Conservation (phyloP, 2,329 filamentous ascomycete genomes). For the Cladosporium sp. region DNA sequence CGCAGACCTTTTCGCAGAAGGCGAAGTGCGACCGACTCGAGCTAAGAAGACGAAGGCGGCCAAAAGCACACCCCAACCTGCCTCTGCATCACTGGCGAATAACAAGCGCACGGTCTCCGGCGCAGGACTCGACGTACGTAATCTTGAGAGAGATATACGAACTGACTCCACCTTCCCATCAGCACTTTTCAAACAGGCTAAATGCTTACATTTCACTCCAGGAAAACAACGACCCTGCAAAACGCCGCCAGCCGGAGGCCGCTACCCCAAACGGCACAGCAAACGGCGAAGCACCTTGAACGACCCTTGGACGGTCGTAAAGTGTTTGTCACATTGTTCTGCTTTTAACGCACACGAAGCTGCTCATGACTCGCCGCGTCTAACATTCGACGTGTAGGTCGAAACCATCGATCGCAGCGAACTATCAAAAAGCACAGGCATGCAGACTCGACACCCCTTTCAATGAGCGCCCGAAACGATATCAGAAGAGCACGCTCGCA, state of each 20-base stretch:
- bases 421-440: background rate
- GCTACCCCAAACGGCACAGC: conserved; percentile 16
- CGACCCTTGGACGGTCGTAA: background rate
- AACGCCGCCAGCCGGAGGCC: conserved; percentile 28
- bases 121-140: conserved; percentile 45
- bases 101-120: conserved; percentile 44
- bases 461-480: too few species aligned
- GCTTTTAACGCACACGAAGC: background rate
- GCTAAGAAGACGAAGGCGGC: conserved; percentile 35
- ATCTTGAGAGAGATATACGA: background rate
- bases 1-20: conserved; percentile 79
- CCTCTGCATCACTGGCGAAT: conserved; percentile 16
- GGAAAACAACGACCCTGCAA: conserved; percentile 30
- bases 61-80: conserved; percentile 16
- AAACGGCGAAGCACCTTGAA: conserved; percentile 9
- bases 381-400: conserved; percentile 10
- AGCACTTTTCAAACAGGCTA: background rate
- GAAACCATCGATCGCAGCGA: background rate
- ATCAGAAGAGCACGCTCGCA: too few species aligned
- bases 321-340: background rate
- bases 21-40: conserved; percentile 55
- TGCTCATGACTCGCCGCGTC: background rate
- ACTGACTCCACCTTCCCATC: background rate
- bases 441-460: too few species aligned
- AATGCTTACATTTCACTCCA: conserved; percentile 14